Evolutionary conservation across 257 asterid genomes (phyloP).

Genomic region (Solanum chiquidenum): DNA sequence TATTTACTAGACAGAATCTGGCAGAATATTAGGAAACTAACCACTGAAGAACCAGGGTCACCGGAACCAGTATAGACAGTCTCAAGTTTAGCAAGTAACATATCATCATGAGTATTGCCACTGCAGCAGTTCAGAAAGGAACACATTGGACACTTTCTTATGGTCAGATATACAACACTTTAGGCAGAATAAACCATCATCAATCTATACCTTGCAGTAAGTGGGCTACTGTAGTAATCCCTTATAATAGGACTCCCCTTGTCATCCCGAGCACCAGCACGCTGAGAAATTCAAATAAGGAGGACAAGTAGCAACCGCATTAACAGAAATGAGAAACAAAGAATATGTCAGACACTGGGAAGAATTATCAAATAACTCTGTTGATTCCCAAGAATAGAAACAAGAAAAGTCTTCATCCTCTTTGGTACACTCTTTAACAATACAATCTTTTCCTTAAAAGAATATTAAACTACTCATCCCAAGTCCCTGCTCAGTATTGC

Average conservation of each 20-base stretch:
- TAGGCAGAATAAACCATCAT: neutral
- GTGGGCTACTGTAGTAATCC: slow-evolving; percentile 92
- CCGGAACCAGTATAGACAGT: slow-evolving; percentile 80
- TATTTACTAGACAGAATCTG: neutral
- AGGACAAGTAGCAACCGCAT: neutral
- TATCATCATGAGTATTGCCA: slow-evolving; percentile 82
- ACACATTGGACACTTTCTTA: neutral
- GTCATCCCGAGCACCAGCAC: slow-evolving; percentile 87
- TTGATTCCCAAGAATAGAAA: neutral
- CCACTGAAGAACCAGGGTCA: slow-evolving; percentile 89
- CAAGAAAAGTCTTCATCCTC: neutral
- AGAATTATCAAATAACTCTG: neutral
- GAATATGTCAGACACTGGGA: neutral
- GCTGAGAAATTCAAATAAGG: slow-evolving; percentile 29
- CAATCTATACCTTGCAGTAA: slow-evolving; percentile 75
- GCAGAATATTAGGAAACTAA: slow-evolving; percentile 22
- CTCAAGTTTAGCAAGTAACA: slow-evolving; percentile 90
- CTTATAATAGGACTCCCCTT: slow-evolving; percentile 73
- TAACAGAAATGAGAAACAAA: neutral
- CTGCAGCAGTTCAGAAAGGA: slow-evolving; percentile 33
- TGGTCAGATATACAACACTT: neutral
- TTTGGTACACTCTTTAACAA: neutral
- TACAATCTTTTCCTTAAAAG: neutral
- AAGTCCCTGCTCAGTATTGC: neutral
- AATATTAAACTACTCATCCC: neutral